A percentile compares a stretch with the other conserved stretches of the same genome.
These are phyloP conservation scores for Fusarium devonianum DNA, from an alignment of 2,329 filamentous ascomycete species.

Conservation along the genomic window DNA sequence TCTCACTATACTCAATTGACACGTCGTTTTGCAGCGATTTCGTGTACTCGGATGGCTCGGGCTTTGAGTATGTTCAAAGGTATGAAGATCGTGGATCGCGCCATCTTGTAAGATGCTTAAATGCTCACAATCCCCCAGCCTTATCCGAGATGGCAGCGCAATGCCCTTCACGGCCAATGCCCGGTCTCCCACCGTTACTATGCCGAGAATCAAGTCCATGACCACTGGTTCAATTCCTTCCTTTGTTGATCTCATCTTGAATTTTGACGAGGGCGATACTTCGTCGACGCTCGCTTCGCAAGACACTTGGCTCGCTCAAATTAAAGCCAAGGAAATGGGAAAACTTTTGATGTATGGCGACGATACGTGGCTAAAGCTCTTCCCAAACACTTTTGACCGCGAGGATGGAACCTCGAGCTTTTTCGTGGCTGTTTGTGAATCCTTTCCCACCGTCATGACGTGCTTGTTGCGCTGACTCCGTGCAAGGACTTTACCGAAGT, in stretches of 20 bases:
- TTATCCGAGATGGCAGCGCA: constrained; percentile 83
- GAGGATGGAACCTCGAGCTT: constrained; percentile 96
- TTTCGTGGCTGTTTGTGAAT: constrained; percentile 85
- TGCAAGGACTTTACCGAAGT: constrained; percentile 93
- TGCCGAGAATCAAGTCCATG: constrained; percentile 96
- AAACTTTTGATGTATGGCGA: constrained; percentile 95
- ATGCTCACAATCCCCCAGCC: constrained; percentile 55
- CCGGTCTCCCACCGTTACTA: constrained; percentile 95
- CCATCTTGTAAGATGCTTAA: not conserved
- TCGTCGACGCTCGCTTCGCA: constrained; percentile 86
- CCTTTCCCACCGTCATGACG: not conserved
- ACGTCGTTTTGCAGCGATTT: constrained; percentile 73
- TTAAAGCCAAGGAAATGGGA: constrained; percentile 74
- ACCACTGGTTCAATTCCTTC: constrained; percentile 98
- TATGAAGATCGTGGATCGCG: constrained; percentile 49
- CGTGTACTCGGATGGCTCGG: constrained; percentile 81
- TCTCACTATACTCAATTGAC: constrained; percentile 33
- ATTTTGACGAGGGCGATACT: constrained; percentile 93
- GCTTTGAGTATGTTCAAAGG: constrained; percentile 89
- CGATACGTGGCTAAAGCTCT: constrained; percentile 97
- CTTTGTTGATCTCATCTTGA: constrained; percentile 95
- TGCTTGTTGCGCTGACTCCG: constrained; percentile 5
- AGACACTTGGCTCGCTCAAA: constrained; percentile 95
- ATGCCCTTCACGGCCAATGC: constrained; percentile 96
- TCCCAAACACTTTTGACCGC: constrained; percentile 85